Base-by-base conservation (phyloP, 1,139 yeast species). In the Debaryomyces fabryi region DNA sequence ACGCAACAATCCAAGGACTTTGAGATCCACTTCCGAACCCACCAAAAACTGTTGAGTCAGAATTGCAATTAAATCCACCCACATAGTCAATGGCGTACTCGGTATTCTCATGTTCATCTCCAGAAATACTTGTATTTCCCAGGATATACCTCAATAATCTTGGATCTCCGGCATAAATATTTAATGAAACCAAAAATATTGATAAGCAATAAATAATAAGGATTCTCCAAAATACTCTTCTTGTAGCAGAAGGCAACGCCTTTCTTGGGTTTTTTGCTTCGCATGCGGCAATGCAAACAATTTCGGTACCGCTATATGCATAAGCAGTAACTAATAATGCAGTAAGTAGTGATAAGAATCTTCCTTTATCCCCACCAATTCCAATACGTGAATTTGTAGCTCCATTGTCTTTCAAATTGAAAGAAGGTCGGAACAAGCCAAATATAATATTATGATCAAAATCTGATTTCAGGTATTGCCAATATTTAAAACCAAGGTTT, bases 241-340 rank as follows among this genome's bases (percentile, higher is more conserved):
- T 82, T 1, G 96, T 86, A 0, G 96, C 96, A 12, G 85, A 79
- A 1, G 96, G 96, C 23, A 89, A 72, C 0, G 95, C 83, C 53
- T 80, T 82, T 52, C 96, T 76, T 1, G 96, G 96, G 57, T 88
- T 86, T 52, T 86, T 76, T 9, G 93, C 88, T 64, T 90, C 96
- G 62, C 93, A 88, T 1, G 96, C 93, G 1, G 96, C 92, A 50
- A 89, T 82, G 55, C 88, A 85, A 23, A 89, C 95, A 52, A 86
- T 83, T 58, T 88, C 96, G 0, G 92, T 85, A 0, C 96, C 96
- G 48, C 86, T 81, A 58, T 85, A 88, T 0, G 95, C 85, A 60
- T 85, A 87, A 0, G 88, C 76, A 0, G 91, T 85, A 23, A 83
- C 81, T 46, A 83, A 69, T 1, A 83, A 68, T 0, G 93, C 89